These are phyloP conservation scores for Sphaerulina populicola DNA, from an alignment of 2,329 filamentous ascomycete species.

Conservation along the genomic window DNA sequence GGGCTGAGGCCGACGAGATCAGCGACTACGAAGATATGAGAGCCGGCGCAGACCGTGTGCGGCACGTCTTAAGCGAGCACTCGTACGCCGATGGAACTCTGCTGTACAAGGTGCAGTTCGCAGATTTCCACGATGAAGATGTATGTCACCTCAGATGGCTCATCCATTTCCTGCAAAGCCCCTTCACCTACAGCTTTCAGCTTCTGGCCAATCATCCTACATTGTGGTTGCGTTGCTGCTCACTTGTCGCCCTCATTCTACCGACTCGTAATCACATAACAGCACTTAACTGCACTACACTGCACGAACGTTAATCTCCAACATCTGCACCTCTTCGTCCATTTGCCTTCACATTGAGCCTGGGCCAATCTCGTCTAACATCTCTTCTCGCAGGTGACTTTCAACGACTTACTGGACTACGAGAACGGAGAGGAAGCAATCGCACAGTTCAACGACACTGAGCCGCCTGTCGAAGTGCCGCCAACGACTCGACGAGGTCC, in stretches of 20 bases:
- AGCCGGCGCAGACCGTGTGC: constrained; percentile 29
- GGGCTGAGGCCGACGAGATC: constrained; percentile 15
- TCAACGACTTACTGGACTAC: constrained; percentile 39
- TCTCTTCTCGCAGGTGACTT: constrained; percentile 35
- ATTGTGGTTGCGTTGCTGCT: background rate
- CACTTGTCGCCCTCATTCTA: constrained; percentile 2
- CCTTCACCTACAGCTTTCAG: background rate
- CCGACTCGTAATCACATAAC: background rate
- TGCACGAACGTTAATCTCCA: background rate
- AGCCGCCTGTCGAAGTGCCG: constrained; percentile 11
- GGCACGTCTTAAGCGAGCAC: constrained; percentile 36
- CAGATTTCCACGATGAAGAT: constrained; percentile 34
- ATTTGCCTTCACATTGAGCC: background rate
- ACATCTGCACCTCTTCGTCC: background rate
- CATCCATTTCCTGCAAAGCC: background rate
- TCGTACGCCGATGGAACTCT: constrained; percentile 28
- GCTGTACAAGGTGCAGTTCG: constrained; percentile 38
- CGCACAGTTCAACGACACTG: constrained; percentile 32
- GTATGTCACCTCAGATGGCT: constrained; percentile 26
- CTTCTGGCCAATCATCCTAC: background rate
- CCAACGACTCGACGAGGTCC: background rate
- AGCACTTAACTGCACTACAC: background rate
- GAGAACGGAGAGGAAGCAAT: constrained; percentile 43
- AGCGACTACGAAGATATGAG: constrained; percentile 25
- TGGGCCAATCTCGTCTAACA: constrained; percentile 1